Evolutionary conservation across 768 basidiomycete species (phyloP).

Genomic region (Obba rivulosa): DNA sequence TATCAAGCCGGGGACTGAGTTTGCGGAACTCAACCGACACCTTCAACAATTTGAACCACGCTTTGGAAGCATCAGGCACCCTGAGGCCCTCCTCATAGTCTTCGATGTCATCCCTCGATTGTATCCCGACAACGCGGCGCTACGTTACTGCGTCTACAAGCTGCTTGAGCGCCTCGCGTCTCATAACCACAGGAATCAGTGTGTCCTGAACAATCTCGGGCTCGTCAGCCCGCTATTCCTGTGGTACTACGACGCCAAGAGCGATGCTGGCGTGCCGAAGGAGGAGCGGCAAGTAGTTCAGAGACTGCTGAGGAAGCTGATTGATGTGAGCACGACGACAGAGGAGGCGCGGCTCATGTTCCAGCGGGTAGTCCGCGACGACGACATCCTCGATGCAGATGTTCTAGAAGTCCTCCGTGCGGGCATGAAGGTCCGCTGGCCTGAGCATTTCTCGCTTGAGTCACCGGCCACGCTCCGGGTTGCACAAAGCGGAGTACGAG

Average conservation of each 20-base stretch:
- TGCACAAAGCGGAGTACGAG: conserved; percentile 41
- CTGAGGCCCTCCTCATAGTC: conserved; percentile 57
- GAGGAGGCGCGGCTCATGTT: conserved; percentile 62
- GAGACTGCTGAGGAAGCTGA: conserved; percentile 59
- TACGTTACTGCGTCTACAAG: conserved; percentile 53
- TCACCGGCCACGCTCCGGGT: conserved; percentile 46
- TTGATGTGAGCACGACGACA: conserved; percentile 72
- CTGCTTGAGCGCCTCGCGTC: conserved; percentile 58
- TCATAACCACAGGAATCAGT: conserved; percentile 65
- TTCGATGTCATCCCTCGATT: conserved; percentile 42
- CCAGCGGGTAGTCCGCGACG: conserved; percentile 44
- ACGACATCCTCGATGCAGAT: conserved; percentile 52
- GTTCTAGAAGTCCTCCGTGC: conserved; percentile 66
- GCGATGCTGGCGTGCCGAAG: conserved; percentile 24
- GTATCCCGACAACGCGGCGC: conserved; percentile 28
- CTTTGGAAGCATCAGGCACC: conserved; percentile 47
- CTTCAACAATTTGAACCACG: conserved; percentile 36
- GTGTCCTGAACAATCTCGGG: conserved; percentile 54
- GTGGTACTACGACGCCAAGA: conserved; percentile 33
- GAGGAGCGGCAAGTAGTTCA: conserved; percentile 52
- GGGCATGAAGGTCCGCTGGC: conserved; percentile 73
- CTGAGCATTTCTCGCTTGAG: conserved; percentile 70
- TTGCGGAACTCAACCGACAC: conserved; percentile 37
- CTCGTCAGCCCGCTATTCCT: conserved; percentile 50
- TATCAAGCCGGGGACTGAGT: conserved; percentile 34